Conservation (phyloP, 2,329 filamentous ascomycete genomes). For the Acephala macrosclerotiorum region DNA sequence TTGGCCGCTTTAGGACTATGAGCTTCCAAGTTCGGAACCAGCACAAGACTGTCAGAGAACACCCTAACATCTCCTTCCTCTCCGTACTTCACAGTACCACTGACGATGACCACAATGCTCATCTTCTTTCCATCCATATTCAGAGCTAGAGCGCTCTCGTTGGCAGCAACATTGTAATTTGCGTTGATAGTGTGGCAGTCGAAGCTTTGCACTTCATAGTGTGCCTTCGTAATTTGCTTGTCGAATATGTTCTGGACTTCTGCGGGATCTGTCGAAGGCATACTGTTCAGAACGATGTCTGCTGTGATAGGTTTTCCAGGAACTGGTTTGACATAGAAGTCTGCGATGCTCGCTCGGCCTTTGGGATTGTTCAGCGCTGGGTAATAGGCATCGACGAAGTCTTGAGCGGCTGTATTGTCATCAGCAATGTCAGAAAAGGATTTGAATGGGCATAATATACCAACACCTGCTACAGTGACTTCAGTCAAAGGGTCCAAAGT, state of each 20-base stretch:
- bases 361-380: conserved; percentile 69
- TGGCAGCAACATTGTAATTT: conserved; percentile 65
- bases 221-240: conserved; percentile 63
- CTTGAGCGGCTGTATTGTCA: conserved; percentile 65
- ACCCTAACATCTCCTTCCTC: conserved; percentile 68
- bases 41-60: conserved; percentile 82
- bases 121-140: conserved; percentile 66
- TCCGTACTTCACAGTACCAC: conserved; percentile 71
- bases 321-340: conserved; percentile 74
- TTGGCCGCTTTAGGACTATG: conserved; percentile 60
- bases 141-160: conserved; percentile 50
- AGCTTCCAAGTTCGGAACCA: conserved; percentile 78
- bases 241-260: conserved; percentile 75
- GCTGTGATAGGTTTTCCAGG: conserved; percentile 61
- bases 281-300: conserved; percentile 83
- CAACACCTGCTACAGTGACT: conserved; percentile 46
- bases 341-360: conserved; percentile 56
- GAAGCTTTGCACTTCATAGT: conserved; percentile 77
- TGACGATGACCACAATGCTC: conserved; percentile 76
- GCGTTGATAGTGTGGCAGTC: conserved; percentile 83
- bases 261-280: conserved; percentile 64
- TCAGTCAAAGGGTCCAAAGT: conserved; percentile 52
- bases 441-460: conserved; percentile 34
- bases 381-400: conserved; percentile 80
- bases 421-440: conserved; percentile 19